Evolutionary conservation across 2,329 filamentous ascomycete genomes (phyloP).

Genomic region (Cryphonectria japonica): DNA sequence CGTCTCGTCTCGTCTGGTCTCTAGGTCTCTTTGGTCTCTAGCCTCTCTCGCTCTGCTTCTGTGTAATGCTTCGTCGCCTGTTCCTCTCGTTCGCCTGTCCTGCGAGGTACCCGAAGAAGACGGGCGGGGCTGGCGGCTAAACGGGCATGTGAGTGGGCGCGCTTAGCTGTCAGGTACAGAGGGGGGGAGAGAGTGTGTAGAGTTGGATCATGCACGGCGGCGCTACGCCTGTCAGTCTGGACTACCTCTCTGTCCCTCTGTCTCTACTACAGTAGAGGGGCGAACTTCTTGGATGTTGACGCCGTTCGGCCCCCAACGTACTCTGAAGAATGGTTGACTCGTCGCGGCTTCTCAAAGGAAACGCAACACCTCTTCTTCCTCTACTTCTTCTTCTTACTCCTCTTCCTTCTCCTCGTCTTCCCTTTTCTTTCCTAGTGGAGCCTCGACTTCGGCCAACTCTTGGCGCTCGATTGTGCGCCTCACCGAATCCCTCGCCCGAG

Average conservation of each 20-base stretch:
- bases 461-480: neutral
- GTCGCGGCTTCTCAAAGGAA: neutral
- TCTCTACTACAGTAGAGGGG: neutral
- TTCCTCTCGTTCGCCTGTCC: neutral
- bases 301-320: neutral
- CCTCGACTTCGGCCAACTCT: neutral
- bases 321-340: neutral
- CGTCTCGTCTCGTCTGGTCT: conserved; percentile 12
- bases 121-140: conserved; percentile 13
- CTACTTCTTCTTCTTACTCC: neutral
- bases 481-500: neutral
- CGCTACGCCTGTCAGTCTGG: neutral
- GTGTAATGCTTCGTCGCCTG: neutral
- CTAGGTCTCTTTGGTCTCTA: neutral
- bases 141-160: conserved; percentile 6
- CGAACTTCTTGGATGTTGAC: neutral
- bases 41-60: conserved; percentile 2
- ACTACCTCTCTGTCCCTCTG: neutral
- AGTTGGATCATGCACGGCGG: neutral
- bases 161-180: conserved; percentile 12
- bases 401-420: neutral
- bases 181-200: too few species aligned
- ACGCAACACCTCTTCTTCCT: neutral
- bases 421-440: neutral
- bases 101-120: conserved; percentile 5